phyloP scores from a whole-genome alignment of 1,284 basidiomycete species.

The Ganoderma leucocontextum region DNA sequence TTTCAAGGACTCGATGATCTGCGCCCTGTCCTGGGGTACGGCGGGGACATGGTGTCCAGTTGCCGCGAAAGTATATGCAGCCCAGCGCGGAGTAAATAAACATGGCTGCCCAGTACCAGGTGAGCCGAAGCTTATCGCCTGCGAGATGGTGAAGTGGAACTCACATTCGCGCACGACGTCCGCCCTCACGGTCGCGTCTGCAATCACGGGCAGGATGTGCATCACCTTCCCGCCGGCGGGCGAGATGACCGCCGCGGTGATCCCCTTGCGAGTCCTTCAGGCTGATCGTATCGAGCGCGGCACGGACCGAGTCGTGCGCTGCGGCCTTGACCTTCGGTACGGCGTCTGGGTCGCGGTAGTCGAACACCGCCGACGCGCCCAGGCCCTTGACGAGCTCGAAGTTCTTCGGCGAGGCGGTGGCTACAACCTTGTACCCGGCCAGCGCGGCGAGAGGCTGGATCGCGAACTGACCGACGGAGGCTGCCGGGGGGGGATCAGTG shows the following conservation, averaged over 20 bases:
- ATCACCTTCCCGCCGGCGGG: constrained; percentile 32
- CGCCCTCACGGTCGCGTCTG: background rate
- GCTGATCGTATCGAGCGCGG: constrained; percentile 35
- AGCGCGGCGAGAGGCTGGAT: constrained; percentile 53
- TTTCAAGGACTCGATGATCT: constrained; percentile 33
- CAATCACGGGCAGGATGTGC: background rate
- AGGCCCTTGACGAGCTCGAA: constrained; percentile 47
- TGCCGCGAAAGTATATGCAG: constrained; percentile 22
- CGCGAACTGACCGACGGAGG: constrained; percentile 51
- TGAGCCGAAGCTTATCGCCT: background rate
- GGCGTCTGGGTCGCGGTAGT: constrained; percentile 38
- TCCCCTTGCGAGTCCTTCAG: constrained; percentile 27
- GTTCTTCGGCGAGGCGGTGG: constrained; percentile 50
- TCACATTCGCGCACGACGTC: constrained; percentile 17
- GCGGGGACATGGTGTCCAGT: constrained; percentile 10
- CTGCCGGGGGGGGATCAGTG: too few species aligned
- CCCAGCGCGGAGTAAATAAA: constrained; percentile 33
- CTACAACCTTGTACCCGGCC: constrained; percentile 50
- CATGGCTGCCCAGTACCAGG: constrained; percentile 18
- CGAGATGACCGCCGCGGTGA: constrained; percentile 30
- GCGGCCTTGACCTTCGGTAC: constrained; percentile 32
- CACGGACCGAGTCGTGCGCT: constrained; percentile 31
- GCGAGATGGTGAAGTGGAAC: background rate
- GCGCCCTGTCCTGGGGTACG: constrained; percentile 24
- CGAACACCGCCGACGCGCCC: constrained; percentile 52